Base-by-base conservation (phyloP, 2,329 filamentous ascomycete genomes). In the Arthrocladium fulminans region DNA sequence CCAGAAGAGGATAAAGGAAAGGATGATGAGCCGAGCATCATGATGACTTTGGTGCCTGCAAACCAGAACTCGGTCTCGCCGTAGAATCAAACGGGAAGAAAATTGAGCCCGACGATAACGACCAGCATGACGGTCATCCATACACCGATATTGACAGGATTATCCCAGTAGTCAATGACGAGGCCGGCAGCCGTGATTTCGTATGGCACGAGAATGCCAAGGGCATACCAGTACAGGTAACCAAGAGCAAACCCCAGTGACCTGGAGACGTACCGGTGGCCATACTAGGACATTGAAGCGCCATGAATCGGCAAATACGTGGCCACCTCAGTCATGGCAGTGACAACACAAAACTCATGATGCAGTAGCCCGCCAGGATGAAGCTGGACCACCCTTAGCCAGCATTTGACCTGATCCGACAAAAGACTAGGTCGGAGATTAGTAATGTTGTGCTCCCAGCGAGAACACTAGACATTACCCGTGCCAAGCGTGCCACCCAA, bases 171-270 rank as follows among this genome's bases (percentile, higher is more conserved):
- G 51, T 77, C 66, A 51, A 84, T 80, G 24, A 85, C 70, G n/a
- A 83, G 73, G 34, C 76, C 75, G 10, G 80, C 79, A 6, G 81
- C 81, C 0, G 77, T 78, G 51, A 84, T 80, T 63, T 85, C 81
- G 50, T 77, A 74, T 41, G 68, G 71, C 0, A 74, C 66, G 30
- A 72, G 59, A 24, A 75, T 72, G 0, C 70, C 67, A 42, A 67
- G 57, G 1, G 67, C 66, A 45, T 73, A 74, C 71, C 71, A 74
- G 56, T 73, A 73, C 3, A 68, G 56, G 37, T 68, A 70, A 15
- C 68, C 68, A 54, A 69, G 66, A 8, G 67, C 63, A 46, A 71
- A 69, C 1, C 65, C 66, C 53, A 69, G 49, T 41, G 65, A 69
- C 27, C 67, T 61, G 17, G 64, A 67, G 12, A 69, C 66, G 43